phyloP scores from a whole-genome alignment of 768 basidiomycete genomes.

The Mycena capillaripes region DNA sequence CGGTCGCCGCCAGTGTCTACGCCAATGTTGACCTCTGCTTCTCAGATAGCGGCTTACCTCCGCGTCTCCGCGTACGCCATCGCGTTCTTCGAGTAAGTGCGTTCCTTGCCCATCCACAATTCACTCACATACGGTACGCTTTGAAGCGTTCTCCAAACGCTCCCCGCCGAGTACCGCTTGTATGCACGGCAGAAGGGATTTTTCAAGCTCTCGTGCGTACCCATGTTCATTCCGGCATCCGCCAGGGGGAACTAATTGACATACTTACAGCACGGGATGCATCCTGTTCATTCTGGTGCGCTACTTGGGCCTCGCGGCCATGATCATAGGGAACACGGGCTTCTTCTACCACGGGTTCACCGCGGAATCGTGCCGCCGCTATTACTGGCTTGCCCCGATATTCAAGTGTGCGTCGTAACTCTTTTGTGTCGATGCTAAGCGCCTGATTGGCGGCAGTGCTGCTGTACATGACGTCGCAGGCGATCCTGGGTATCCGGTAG shows the following conservation, averaged over 20 bases:
- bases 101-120: background rate
- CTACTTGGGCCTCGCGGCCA: slow-evolving; percentile 21
- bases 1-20: background rate
- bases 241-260: background rate
- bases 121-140: background rate
- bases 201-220: slow-evolving; percentile 18
- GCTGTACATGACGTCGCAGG: slow-evolving; percentile 27
- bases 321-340: slow-evolving; percentile 20
- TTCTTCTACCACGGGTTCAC: slow-evolving; percentile 37
- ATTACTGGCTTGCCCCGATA: slow-evolving; percentile 23
- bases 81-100: slow-evolving; percentile 28
- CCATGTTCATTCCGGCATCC: background rate
- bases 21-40: slow-evolving; percentile 7
- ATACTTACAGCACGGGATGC: slow-evolving; percentile 19
- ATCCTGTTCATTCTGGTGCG: slow-evolving; percentile 36
- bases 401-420: slow-evolving; percentile 25
- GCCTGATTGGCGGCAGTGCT: slow-evolving; percentile 1
- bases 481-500: slow-evolving; percentile 26
- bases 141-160: slow-evolving; percentile 17
- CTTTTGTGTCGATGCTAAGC: background rate
- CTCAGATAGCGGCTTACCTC: slow-evolving; percentile 23
- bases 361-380: slow-evolving; percentile 12
- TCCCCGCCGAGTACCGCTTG: slow-evolving; percentile 25
- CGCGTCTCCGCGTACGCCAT: slow-evolving; percentile 29
- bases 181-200: slow-evolving; percentile 21